Percentiles rank a stretch among this genome's conserved stretches.
Evolutionary conservation across 2,329 filamentous ascomycete species (phyloP).

Genomic region (Chrysoporthe deuterocubensis): DNA sequence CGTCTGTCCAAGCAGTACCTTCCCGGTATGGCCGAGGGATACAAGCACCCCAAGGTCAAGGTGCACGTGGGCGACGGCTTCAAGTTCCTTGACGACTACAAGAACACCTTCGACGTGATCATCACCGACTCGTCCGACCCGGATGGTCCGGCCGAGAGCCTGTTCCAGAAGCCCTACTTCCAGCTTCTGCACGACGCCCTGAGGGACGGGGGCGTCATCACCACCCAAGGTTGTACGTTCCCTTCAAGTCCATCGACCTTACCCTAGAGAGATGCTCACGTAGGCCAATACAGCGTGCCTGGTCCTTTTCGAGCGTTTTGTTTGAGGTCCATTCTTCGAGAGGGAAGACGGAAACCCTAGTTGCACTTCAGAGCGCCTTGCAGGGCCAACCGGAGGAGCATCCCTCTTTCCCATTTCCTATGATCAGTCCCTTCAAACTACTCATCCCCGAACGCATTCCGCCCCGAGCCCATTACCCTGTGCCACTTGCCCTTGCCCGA

Average conservation of each 20-base stretch:
- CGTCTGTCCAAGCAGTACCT: constrained; percentile 98
- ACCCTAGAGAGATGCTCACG: constrained; percentile 34
- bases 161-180: constrained; percentile 99
- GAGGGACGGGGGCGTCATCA: constrained; percentile 95
- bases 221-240: constrained; percentile 99
- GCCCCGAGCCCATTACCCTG: background rate
- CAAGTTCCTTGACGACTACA: constrained; percentile 96
- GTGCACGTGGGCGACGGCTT: constrained; percentile 96
- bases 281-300: constrained; percentile 41
- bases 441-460: background rate
- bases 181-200: constrained; percentile 89
- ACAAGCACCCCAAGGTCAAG: constrained; percentile 91
- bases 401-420: background rate
- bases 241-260: constrained; percentile 56
- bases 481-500: background rate
- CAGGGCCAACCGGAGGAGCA: constrained; percentile 8
- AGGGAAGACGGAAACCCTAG: constrained; percentile 6
- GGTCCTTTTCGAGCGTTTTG: constrained; percentile 29
- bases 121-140: constrained; percentile 99
- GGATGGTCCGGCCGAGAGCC: constrained; percentile 90
- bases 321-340: constrained; percentile 15
- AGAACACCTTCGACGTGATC: constrained; percentile 98
- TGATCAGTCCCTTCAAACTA: background rate
- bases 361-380: constrained; percentile 16
- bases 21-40: constrained; percentile 89